Evolutionary conservation across 192 early-diverging fungal genomes (phyloP).

Genomic region (Mortierella hygrophila): DNA sequence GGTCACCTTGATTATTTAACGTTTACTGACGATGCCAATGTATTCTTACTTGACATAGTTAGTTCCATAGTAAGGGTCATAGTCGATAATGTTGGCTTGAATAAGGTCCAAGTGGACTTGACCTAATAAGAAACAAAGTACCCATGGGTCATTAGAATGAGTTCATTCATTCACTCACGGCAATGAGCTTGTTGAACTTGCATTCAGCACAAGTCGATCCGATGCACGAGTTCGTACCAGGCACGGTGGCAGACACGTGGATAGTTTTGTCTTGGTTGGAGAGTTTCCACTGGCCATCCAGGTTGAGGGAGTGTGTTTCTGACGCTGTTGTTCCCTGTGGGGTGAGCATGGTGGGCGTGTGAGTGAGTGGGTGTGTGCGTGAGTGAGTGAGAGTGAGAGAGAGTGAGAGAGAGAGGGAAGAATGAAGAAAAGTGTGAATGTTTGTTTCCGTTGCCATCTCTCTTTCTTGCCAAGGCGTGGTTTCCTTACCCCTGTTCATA

Average conservation of each 20-base stretch:
- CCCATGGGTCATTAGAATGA: neutral
- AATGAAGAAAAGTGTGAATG: neutral
- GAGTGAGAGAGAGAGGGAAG: too few species aligned
- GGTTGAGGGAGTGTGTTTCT: neutral
- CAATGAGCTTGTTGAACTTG: neutral
- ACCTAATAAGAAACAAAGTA: neutral
- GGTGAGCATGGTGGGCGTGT: neutral
- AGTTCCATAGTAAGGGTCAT: constrained; percentile 38
- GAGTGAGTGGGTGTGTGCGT: too few species aligned
- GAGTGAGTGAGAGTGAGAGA: neutral
- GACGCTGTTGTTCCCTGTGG: neutral
- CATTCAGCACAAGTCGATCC: neutral
- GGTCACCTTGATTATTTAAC: neutral
- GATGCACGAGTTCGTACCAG: constrained; percentile 10
- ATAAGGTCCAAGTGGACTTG: constrained; percentile 49
- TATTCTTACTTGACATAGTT: constrained; percentile 48
- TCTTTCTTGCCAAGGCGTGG: too few species aligned
- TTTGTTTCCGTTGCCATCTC: too few species aligned
- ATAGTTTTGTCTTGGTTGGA: constrained; percentile 14
- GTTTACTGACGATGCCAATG: neutral
- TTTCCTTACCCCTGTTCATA: too few species aligned
- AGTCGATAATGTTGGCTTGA: constrained; percentile 12
- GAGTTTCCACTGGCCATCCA: constrained; percentile 39
- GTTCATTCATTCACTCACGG: neutral
- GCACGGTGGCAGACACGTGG: constrained; percentile 10